Base-by-base conservation (phyloP, 2,329 filamentous ascomycete genomes). In the Shiraia bambusicola region DNA sequence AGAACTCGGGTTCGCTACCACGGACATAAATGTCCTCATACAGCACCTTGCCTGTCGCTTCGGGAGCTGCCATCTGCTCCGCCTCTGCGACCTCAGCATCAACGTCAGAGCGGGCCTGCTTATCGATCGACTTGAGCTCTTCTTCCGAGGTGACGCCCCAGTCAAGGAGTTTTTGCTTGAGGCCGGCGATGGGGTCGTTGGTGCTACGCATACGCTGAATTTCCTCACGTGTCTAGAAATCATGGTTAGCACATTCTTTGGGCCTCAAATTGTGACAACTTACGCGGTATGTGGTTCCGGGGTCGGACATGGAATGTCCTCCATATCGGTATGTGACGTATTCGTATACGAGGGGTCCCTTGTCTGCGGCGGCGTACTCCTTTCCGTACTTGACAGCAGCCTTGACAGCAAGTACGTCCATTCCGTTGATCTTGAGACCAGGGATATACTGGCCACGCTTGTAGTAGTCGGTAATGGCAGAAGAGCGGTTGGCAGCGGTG, bases 381-480 rank as follows among this genome's bases (percentile, higher is more conserved):
- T 93, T 95, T 68, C 86, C 90, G 77, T 95, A 91, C 75, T 92
- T 79, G 64, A 95, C 90, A 54, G 93, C 93, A 38, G 92, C 90
- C 82, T 95, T 95, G 72, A 96, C 92, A 53, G 93, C 92, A 51
- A 98, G 87, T 62, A 95, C 90, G 70, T 98, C 93, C 93, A 98
- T 98, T 68, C 89, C 93, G 77, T 98, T 98, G 73, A 98, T 89
- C 83, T 98, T 98, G 64, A 98, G 83, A 77, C 93, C 93, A 44
- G 93, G 92, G 59, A 98, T 98, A 80, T 97, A 98, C 78, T 98
- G 93, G 58, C 93, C 93, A 76, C 93, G 92, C 86, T 97, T 97
- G 84, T 98, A 97, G 85, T 98, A 98, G 74, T 98, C 93, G 72
- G 93, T 97, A 69, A 96, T 77, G 63, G 93, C 93, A 47, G 93